Evolutionary conservation across 345 rosid species (phyloP).

Genomic region (Draba incana): DNA sequence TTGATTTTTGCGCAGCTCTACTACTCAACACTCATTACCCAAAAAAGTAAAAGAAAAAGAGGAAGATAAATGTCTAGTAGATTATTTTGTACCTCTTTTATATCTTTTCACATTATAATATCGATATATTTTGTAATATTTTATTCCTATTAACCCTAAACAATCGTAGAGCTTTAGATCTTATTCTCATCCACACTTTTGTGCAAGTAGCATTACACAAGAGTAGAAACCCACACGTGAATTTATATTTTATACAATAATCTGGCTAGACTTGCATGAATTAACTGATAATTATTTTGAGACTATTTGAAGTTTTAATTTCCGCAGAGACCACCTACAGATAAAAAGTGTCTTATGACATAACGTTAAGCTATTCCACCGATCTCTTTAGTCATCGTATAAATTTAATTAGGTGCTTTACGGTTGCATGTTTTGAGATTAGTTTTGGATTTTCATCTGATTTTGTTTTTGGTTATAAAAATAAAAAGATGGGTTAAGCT

Average conservation of each 20-base stretch:
- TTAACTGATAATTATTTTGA: constrained; percentile 9
- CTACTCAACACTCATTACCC: constrained; percentile 45
- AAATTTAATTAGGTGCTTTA: neutral
- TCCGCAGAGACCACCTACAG: neutral
- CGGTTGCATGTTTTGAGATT: neutral
- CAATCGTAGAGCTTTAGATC: constrained; percentile 23
- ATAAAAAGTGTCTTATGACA: neutral
- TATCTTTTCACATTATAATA: constrained; percentile 8
- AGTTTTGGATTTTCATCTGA: neutral
- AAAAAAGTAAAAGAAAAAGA: constrained; percentile 34
- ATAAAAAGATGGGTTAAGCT: neutral
- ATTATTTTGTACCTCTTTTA: constrained; percentile 10
- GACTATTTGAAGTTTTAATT: neutral
- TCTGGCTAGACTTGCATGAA: neutral
- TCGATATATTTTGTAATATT: neutral
- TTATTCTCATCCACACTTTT: constrained; percentile 4
- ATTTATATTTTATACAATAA: neutral
- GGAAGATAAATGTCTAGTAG: constrained; percentile 17
- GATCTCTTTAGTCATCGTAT: neutral
- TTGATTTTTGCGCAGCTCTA: constrained; percentile 32
- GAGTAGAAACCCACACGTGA: neutral
- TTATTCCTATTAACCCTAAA: constrained; percentile 19
- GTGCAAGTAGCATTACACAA: neutral
- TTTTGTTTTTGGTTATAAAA: neutral
- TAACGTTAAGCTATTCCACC: neutral